These are phyloP conservation scores for Kernera saxatilis DNA, from an alignment of 345 rosid species.

Conservation along the genomic window DNA sequence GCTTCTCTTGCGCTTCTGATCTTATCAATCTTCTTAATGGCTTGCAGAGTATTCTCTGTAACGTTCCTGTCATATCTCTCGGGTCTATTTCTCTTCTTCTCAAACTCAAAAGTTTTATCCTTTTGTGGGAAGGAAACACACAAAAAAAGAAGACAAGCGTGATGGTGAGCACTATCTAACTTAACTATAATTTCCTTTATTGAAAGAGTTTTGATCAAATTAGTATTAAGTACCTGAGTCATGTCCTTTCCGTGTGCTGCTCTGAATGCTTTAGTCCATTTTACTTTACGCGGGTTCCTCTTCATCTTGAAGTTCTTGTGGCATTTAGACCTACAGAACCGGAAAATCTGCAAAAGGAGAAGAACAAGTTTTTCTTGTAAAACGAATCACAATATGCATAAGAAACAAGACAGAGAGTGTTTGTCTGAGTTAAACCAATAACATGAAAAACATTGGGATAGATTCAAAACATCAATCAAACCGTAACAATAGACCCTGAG, in stretches of 20 bases:
- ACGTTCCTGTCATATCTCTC: constrained; percentile 91
- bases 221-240: constrained; percentile 59
- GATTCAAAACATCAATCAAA: too few species aligned
- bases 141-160: background rate
- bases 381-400: background rate
- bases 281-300: constrained; percentile 94
- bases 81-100: constrained; percentile 93
- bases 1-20: constrained; percentile 52
- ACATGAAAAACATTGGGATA: too few species aligned
- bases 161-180: background rate
- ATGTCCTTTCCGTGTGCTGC: constrained; percentile 82
- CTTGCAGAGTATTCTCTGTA: constrained; percentile 61
- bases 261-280: constrained; percentile 95
- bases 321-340: constrained; percentile 85
- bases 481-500: too few species aligned
- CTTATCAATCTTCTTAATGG: constrained; percentile 87
- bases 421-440: too few species aligned
- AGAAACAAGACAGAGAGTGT: background rate
- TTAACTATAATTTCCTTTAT: background rate
- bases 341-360: constrained; percentile 54
- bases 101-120: constrained; percentile 94
- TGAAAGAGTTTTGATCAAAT: background rate
- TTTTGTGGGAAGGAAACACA: constrained; percentile 16
- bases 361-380: background rate
- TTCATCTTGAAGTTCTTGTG: constrained; percentile 98